Evolutionary conservation across 768 basidiomycete genomes (phyloP), one percentile per base, ranked within the genome.

Genomic region (Tulasnella calospora): DNA sequence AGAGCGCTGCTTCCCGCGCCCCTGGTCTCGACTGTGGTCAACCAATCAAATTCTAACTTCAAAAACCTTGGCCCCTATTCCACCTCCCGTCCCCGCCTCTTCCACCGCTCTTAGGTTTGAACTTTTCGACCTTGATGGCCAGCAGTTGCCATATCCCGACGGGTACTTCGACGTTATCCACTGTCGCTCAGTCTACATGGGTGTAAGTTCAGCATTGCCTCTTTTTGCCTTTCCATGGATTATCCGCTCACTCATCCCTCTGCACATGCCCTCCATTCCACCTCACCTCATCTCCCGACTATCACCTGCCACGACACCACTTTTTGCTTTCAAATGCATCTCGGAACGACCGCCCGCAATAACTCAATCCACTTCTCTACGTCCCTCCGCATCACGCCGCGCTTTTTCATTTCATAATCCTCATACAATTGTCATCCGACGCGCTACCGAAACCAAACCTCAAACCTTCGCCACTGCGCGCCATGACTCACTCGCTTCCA

Each of bases 111-210:
- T 38, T 72, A 92, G 92, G 40, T 92, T 92, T 82, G 92, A 92
- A 81, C 86, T 92, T 19, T 92, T 90, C 83, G 90, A 92, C 82
- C 85, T 92, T 79, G 89, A 81, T 72, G 73, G 80, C 74, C 84
- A 84, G 81, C 88, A 84, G 76, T 85, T 92, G 47, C 92, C 92
- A 19, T 92, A 92, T 82, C 89, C 89, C 30, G 87, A 88, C 82
- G 86, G 84, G 44, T 86, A 89, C 70, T 92, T 92, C 80, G 90
- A 92, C 82, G 85, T 92, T 80, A 87, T 92, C 69, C 92, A 92
- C 82, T 91, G 90, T 51, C 89, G 92, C 75, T 90, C 87, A 46
- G 87, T 92, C 82, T 90, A 92, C 81, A 89, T 87, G 36, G 91
- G 92, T 76, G 90, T 91, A 82, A 83, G 90, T 83, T 55, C 40